Conservation (phyloP, 805 yeast genomes). For the Ogataea siamensis region DNA sequence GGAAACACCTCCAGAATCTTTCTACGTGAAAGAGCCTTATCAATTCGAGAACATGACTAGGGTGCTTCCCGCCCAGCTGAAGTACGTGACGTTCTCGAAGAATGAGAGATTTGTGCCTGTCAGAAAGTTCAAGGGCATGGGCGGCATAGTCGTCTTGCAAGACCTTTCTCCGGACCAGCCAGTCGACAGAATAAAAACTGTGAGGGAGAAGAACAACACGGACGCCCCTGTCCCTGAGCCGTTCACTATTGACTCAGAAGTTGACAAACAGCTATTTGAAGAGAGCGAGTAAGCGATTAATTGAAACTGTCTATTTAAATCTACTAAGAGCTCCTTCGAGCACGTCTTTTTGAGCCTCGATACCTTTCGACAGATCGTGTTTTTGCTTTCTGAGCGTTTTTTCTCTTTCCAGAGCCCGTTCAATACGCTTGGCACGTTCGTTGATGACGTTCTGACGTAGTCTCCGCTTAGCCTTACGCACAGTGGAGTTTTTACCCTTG, state of each 20-base stretch:
- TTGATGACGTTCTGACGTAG: constrained; percentile 82
- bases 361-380: constrained; percentile 43
- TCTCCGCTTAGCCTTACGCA: constrained; percentile 78
- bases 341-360: constrained; percentile 50
- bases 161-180: constrained; percentile 64
- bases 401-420: constrained; percentile 71
- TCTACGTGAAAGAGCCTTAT: constrained; percentile 62
- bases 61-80: constrained; percentile 85
- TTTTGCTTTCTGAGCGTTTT: constrained; percentile 63
- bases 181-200: constrained; percentile 70
- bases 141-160: constrained; percentile 69
- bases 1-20: constrained; percentile 39
- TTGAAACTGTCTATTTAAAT: constrained; percentile 34
- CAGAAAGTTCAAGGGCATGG: constrained; percentile 64
- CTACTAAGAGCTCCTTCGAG: constrained; percentile 50
- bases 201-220: constrained; percentile 70
- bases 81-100: constrained; percentile 73
- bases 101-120: constrained; percentile 80
- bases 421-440: constrained; percentile 75
- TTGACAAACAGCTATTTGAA: constrained; percentile 30
- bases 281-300: constrained; percentile 21
- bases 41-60: constrained; percentile 77
- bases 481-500: constrained; percentile 77
- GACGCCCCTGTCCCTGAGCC: constrained; percentile 77
- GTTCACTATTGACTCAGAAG: constrained; percentile 54